Base-by-base conservation (phyloP, 345 rosid species). In the Cardamine chenopodiifolia region DNA sequence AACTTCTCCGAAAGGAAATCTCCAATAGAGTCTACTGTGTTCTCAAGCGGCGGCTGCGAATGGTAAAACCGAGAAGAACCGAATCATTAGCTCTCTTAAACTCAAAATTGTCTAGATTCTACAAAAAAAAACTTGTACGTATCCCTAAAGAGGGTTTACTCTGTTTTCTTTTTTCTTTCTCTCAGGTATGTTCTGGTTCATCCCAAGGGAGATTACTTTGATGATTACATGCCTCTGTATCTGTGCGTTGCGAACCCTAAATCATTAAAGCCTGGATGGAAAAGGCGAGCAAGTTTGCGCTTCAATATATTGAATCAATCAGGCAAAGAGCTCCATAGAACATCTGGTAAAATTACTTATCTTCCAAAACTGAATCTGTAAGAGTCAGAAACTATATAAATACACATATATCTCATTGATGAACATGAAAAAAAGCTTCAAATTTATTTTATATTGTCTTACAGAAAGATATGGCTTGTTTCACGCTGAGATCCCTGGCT, bases 271-370 rank as follows among this genome's bases (percentile, higher is more conserved):
- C 60, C 37, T 55, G 60, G 60, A 28, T 55, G 60, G 20, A 28
- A 26, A 55, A 55, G 60, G 20, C 35, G 60, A 55, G 60, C 60
- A 19, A 28, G 12, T 55, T 55, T 55, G 6, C 1, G 31, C 5
- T 55, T 55, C 20, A 55, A 15, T 28, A 28, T 55, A n/a, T 28
- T 55, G 60, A 55, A 28, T 28, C 60, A 26, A 55, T 55, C 60
- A 55, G 60, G 60, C 60, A 55, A 28, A 28, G 35, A 28, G 35
- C 12, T 55, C 60, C 37, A 55, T 28, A 55, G 60, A 55, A 55
- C 60, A 55, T 55, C 60, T 15, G 60, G 59, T 54, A 54, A 26
- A 3, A 7, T 28, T 14, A 26, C 59, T 54, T 54, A 26, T 54
- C 4, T 54, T 14, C 35, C 59, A 53, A 12, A n/a, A 23, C 18